phyloP scores from a whole-genome alignment of 2,329 filamentous ascomycete genomes.

The Aspergillus piperis region DNA sequence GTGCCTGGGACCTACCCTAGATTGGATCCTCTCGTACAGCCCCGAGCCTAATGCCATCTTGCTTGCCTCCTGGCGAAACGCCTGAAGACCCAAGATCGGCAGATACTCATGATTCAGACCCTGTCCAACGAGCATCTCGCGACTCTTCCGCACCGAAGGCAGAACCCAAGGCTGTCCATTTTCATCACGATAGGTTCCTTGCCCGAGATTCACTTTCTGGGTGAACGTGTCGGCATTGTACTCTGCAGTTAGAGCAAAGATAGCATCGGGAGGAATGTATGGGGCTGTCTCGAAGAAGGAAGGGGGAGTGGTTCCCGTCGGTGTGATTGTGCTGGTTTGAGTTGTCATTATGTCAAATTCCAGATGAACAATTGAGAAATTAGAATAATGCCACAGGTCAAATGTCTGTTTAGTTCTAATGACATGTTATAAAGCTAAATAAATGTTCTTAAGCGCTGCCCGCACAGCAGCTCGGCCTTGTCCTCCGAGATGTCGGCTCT shows the following conservation, averaged over 20 bases:
- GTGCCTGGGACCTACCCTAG: slow-evolving; percentile 9
- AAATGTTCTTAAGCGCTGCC: neutral
- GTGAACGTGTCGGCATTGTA: slow-evolving; percentile 70
- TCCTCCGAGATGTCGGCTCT: neutral
- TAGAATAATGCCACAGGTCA: no score
- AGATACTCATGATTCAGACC: slow-evolving; percentile 90
- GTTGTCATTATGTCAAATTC: neutral
- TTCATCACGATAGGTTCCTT: slow-evolving; percentile 90
- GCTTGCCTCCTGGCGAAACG: slow-evolving; percentile 81
- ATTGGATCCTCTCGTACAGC: slow-evolving; percentile 11
- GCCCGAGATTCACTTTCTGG: slow-evolving; percentile 87
- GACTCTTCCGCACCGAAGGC: slow-evolving; percentile 71
- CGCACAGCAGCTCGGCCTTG: neutral
- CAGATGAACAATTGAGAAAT: neutral
- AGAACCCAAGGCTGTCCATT: slow-evolving; percentile 93
- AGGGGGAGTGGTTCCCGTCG: neutral
- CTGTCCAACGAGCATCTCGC: slow-evolving; percentile 56
- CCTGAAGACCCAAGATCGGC: slow-evolving; percentile 79
- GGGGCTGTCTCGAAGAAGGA: slow-evolving; percentile 24
- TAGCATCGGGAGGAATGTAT: slow-evolving; percentile 23
- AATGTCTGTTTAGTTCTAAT: no score
- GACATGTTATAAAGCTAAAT: no score
- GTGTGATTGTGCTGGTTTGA: neutral
- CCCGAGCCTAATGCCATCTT: slow-evolving; percentile 73
- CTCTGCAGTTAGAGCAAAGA: slow-evolving; percentile 28